Evolutionary conservation across 805 yeast species (phyloP).

Genomic region (Wickerhamomyces bisporus): DNA sequence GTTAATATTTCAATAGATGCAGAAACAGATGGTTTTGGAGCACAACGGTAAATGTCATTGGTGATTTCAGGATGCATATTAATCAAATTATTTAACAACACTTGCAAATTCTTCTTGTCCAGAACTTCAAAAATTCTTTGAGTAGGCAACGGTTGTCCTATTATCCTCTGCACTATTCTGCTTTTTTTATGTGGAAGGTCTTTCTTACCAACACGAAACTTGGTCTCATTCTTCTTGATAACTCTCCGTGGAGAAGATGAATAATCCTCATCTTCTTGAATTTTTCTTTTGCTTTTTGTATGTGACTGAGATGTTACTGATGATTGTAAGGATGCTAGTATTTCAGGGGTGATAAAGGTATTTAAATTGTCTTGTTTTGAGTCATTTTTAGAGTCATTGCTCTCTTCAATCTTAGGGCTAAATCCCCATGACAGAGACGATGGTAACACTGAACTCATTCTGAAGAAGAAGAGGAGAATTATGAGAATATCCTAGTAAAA

Average conservation of each 20-base stretch:
- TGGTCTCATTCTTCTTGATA: constrained; percentile 7
- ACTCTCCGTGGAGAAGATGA: constrained; percentile 2
- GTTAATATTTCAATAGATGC: constrained; percentile 47
- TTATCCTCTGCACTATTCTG: constrained; percentile 26
- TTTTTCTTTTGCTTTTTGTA: constrained; percentile 11
- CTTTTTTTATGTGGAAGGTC: constrained; percentile 21
- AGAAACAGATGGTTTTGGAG: constrained; percentile 55
- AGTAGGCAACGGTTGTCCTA: constrained; percentile 59
- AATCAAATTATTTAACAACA: constrained; percentile 47
- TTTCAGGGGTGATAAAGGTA: constrained; percentile 2
- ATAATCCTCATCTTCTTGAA: constrained; percentile 11
- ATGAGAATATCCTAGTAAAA: background rate
- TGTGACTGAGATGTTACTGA: background rate
- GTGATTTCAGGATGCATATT: constrained; percentile 58
- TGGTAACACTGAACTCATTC: constrained; percentile 11
- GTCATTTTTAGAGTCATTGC: background rate
- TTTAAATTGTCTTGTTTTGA: constrained; percentile 1
- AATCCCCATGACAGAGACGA: constrained; percentile 24
- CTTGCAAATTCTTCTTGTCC: constrained; percentile 50
- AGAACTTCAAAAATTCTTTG: constrained; percentile 63
- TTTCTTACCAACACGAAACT: constrained; percentile 9
- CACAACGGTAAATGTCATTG: constrained; percentile 39
- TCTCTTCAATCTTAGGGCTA: constrained; percentile 25
- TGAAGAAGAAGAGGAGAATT: background rate
- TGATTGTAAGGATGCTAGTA: constrained; percentile 5